These are phyloP conservation scores for Geum urbanum DNA, from an alignment of 306 rosid species.

Conservation along the genomic window DNA sequence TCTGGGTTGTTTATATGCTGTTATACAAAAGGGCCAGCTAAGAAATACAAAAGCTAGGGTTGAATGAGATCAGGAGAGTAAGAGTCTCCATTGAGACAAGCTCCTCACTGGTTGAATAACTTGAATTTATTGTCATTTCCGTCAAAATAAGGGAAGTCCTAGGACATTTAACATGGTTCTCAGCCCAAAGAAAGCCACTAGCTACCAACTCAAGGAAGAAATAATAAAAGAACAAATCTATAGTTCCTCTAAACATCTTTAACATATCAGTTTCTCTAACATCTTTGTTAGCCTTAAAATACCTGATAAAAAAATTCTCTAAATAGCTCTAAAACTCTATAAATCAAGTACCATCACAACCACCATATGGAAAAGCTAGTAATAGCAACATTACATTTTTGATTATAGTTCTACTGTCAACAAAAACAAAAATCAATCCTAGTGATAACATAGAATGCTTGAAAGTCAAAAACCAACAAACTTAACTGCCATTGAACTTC, in stretches of 20 bases:
- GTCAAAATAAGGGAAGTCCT: neutral
- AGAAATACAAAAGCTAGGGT: neutral
- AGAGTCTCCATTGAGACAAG: neutral
- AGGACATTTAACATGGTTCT: neutral
- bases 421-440: constrained; percentile 44
- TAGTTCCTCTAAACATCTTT: too few relatives aligned
- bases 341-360: constrained; percentile 29
- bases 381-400: constrained; percentile 27
- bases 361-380: constrained; percentile 38
- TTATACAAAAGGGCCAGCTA: neutral
- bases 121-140: neutral
- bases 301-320: constrained; percentile 1
- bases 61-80: neutral
- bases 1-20: neutral
- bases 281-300: neutral
- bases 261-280: neutral
- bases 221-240: neutral
- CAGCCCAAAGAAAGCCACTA: neutral
- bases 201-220: neutral
- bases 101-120: neutral
- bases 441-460: constrained; percentile 44
- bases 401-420: constrained; percentile 30
- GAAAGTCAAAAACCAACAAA: constrained; percentile 67
- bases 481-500: constrained; percentile 95
- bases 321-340: constrained; percentile 30